Base-by-base conservation (phyloP, 257 asterid genomes). In the Solanum raphanifolium region DNA sequence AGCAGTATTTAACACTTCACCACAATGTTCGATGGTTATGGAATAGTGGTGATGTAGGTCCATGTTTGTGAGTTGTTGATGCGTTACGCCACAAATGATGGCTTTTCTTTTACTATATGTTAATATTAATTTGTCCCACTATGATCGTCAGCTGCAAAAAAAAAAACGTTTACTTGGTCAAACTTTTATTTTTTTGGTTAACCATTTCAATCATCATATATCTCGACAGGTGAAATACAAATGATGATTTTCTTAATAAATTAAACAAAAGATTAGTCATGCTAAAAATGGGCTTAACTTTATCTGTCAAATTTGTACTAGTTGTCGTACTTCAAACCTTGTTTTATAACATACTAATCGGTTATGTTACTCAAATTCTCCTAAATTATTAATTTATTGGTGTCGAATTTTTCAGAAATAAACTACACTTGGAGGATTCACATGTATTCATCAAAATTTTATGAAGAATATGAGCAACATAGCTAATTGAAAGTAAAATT, bases 301-400 rank as follows among this genome's bases (percentile, higher is more conserved):
- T 25, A 23, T 78, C 23, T 78, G 36, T 78, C 36, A 41, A 78
- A 13, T 39, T 76, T 46, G 1, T 25, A 78, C 13, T 9, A 35
- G 5, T 36, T 38, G 21, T 2, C 0, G 13, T n/a, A n/a, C 83
- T 76, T 76, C 9, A n/a, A n/a, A 13, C 4, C 0, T 13, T 78
- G 20, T n/a, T 39, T 78, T 41, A 13, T 25, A 8, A n/a, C n/a
- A 16, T 78, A 13, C 35, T 35, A 62, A 60, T 60, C 0, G 13
- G 29, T 23, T 60, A 60, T 60, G 13, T 60, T 60, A 2, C 13
- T 9, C 2, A 0, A 9, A 8, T 60, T 60, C 1, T 58, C 5
- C 0, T 58, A 21, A 58, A 7, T 21, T 58, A 21, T 16, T 18
- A 52, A 0, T 7, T 20, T 55, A 6, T 20, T 3, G 0, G 6